phyloP scores from a whole-genome alignment of 805 yeast genomes.

The Hanseniaspora singularis region DNA sequence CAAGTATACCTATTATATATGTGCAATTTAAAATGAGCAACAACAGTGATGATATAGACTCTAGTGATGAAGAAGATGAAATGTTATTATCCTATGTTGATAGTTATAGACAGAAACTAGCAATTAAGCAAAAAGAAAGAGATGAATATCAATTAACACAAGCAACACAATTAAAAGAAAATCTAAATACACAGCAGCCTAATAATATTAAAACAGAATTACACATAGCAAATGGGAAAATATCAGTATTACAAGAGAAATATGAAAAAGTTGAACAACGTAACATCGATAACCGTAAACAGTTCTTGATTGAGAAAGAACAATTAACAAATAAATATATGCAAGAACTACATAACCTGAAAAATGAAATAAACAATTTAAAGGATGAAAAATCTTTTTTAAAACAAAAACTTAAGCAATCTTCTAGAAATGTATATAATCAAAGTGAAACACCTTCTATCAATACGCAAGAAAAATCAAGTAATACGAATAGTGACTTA shows the following conservation, averaged over 20 bases:
- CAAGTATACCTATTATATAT: no score
- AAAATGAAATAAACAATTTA: slow-evolving; percentile 33
- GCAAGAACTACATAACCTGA: slow-evolving; percentile 32
- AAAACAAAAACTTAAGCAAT: slow-evolving; percentile 8
- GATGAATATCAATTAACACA: background rate
- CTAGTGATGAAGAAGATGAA: slow-evolving; percentile 19
- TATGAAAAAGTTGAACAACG: slow-evolving; percentile 37
- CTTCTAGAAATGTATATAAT: slow-evolving; percentile 1
- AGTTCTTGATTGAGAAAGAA: slow-evolving; percentile 23
- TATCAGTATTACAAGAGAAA: slow-evolving; percentile 62
- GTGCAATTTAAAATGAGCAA: background rate
- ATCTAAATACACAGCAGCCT: background rate
- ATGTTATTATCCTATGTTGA: slow-evolving; percentile 35
- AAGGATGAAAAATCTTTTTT: slow-evolving; percentile 48
- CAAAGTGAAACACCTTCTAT: background rate
- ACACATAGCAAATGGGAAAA: slow-evolving; percentile 63
- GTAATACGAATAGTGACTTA: background rate
- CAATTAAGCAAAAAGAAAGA: background rate
- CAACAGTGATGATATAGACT: slow-evolving; percentile 9
- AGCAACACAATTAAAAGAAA: background rate
- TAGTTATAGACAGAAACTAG: slow-evolving; percentile 25
- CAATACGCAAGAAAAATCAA: background rate
- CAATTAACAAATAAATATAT: slow-evolving; percentile 24
- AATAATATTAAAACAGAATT: slow-evolving; percentile 26
- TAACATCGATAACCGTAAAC: slow-evolving; percentile 31